These are phyloP conservation scores for Mrakia gelida DNA, from an alignment of 768 basidiomycete species.

Conservation along the genomic window DNA sequence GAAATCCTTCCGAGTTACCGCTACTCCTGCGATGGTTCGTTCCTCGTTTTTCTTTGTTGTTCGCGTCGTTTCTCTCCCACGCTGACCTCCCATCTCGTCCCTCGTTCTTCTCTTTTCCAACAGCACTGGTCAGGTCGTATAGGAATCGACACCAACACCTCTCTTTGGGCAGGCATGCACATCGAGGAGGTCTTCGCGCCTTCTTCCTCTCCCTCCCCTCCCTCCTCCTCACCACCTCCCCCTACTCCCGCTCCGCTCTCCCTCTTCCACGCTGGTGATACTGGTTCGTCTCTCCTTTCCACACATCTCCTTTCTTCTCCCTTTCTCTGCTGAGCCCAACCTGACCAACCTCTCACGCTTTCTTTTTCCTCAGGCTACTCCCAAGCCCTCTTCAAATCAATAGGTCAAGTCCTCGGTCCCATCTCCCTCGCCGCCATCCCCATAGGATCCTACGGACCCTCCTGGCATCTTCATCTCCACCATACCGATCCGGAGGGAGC, in stretches of 20 bases:
- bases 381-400: constrained; percentile 39
- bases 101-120: too few species aligned
- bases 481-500: constrained; percentile 44
- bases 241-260: constrained; percentile 1
- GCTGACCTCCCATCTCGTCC: background rate
- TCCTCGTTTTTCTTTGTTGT: background rate
- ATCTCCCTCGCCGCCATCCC: constrained; percentile 43
- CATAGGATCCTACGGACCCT: constrained; percentile 43
- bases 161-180: constrained; percentile 43
- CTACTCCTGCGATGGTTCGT: constrained; percentile 41
- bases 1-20: constrained; percentile 38
- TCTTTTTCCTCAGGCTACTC: constrained; percentile 38
- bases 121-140: constrained; percentile 42
- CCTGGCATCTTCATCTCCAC: constrained; percentile 42
- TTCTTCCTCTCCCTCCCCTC: constrained; percentile 24
- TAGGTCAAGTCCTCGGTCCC: constrained; percentile 40
- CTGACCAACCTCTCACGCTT: background rate
- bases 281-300: constrained; percentile 35
- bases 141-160: constrained; percentile 43
- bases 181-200: constrained; percentile 27
- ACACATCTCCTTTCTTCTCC: background rate
- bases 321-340: background rate
- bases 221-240: constrained; percentile 33
- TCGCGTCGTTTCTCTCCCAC: too few species aligned
- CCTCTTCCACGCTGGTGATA: constrained; percentile 44